Conservation (phyloP, 192 early-diverging fungal species). For the Lobosporangium transversale region DNA sequence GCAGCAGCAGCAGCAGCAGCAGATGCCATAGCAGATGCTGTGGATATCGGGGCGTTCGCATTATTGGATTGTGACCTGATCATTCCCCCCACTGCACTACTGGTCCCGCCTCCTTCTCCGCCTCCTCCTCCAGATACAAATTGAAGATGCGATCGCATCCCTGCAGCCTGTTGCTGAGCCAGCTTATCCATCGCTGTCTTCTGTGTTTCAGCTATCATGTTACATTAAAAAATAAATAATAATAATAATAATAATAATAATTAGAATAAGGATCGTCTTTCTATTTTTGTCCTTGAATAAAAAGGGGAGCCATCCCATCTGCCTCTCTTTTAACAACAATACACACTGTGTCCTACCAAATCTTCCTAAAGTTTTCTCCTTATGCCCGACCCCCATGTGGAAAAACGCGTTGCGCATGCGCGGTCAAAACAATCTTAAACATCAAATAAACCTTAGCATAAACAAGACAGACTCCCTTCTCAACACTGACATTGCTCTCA, state of each 20-base stretch:
- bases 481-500: too few species aligned
- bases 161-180: slow-evolving; percentile 35
- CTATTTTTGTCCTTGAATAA: too few species aligned
- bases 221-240: not conserved
- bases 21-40: slow-evolving; percentile 4
- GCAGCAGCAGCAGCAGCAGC: slow-evolving; percentile 1
- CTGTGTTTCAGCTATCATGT: slow-evolving; percentile 49
- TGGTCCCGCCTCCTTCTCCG: slow-evolving; percentile 6
- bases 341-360: too few species aligned
- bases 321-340: too few species aligned
- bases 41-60: not conserved
- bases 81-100: not conserved
- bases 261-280: too few species aligned
- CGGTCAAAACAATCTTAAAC: too few species aligned
- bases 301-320: too few species aligned
- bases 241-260: not conserved
- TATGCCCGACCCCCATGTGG: too few species aligned
- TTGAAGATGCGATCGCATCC: slow-evolving; percentile 24
- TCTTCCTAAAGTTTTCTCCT: too few species aligned
- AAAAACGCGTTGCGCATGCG: too few species aligned
- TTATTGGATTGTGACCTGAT: slow-evolving; percentile 6
- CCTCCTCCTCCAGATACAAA: slow-evolving; percentile 26
- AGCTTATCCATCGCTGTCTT: slow-evolving; percentile 54
- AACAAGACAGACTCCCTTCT: too few species aligned
- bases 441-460: too few species aligned